These are phyloP conservation scores for Beverwykella pulmonaria DNA, from an alignment of 495 filamentous ascomycete genomes.

Conservation along the genomic window DNA sequence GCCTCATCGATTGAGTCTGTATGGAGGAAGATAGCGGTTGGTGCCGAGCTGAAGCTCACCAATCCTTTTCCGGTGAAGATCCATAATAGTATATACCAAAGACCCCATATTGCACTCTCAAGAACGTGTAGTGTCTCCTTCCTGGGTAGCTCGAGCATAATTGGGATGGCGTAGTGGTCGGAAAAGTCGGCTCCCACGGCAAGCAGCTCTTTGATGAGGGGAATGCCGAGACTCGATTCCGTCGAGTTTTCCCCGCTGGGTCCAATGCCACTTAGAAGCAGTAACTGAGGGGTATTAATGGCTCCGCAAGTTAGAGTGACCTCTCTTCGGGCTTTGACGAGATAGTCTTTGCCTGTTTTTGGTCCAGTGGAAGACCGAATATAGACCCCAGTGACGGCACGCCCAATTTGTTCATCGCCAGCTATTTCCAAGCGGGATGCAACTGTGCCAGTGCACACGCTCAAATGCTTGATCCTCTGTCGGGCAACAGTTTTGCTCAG, in stretches of 20 bases:
- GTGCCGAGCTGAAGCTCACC: slow-evolving; percentile 23
- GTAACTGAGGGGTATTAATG: slow-evolving; percentile 27
- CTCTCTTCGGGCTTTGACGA: slow-evolving; percentile 30
- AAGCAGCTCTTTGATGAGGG: slow-evolving; percentile 25
- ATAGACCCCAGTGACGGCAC: slow-evolving; percentile 18
- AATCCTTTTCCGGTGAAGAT: slow-evolving; percentile 23
- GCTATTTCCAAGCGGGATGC: slow-evolving; percentile 21
- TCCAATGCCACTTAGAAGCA: slow-evolving; percentile 33
- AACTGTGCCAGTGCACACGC: slow-evolving; percentile 26
- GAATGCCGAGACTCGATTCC: slow-evolving; percentile 19
- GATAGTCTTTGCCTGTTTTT: slow-evolving; percentile 16
- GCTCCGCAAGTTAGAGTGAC: slow-evolving; percentile 27
- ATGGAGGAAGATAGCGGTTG: slow-evolving; percentile 21
- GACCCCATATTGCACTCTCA: slow-evolving; percentile 19
- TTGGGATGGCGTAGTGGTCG: slow-evolving; percentile 27
- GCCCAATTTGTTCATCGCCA: slow-evolving; percentile 18
- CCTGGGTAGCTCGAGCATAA: slow-evolving; percentile 26
- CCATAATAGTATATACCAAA: slow-evolving; percentile 26
- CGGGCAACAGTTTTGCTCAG: slow-evolving; percentile 15
- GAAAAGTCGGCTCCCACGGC: slow-evolving; percentile 30
- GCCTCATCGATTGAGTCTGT: slow-evolving; percentile 26
- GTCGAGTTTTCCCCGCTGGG: slow-evolving; percentile 22
- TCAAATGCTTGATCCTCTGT: slow-evolving; percentile 18
- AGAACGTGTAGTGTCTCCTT: slow-evolving; percentile 20
- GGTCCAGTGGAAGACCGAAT: slow-evolving; percentile 1